Percentiles rank a stretch among this genome's conserved stretches.
phyloP scores from a whole-genome alignment of 352 stramenopile genomes.

The Pythium phragmitis region DNA sequence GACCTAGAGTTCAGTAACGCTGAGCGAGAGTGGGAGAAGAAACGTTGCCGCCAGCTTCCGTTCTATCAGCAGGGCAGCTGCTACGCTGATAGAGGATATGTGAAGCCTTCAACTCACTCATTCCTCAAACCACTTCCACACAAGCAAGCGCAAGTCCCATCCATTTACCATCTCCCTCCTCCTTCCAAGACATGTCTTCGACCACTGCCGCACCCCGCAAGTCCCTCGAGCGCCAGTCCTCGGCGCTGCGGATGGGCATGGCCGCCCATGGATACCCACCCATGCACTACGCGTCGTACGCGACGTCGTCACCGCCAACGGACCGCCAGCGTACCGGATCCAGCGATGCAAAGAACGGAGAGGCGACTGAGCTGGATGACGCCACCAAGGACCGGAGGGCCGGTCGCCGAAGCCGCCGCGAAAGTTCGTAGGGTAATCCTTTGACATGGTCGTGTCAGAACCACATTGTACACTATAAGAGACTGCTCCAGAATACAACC shows the following conservation, averaged over 20 bases:
- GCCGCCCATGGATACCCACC: constrained; percentile 7
- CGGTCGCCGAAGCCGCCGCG: neutral
- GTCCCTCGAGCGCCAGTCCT: constrained; percentile 4
- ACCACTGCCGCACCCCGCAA: neutral
- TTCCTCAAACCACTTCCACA: constrained; percentile 2
- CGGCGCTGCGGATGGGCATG: neutral
- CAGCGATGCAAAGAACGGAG: neutral
- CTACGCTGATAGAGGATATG: too few relatives aligned
- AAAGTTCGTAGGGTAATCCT: neutral
- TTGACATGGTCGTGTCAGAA: too few relatives aligned
- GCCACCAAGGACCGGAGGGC: neutral
- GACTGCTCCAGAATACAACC: too few relatives aligned
- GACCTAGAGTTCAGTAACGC: neutral
- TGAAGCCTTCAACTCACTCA: neutral
- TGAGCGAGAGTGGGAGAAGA: neutral
- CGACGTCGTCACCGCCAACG: neutral
- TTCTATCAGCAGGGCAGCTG: too few relatives aligned
- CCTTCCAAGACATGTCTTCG: neutral
- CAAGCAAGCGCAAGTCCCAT: neutral
- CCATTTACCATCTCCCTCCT: neutral
- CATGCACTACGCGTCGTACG: constrained; percentile 5
- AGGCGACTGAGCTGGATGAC: neutral
- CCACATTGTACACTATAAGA: too few relatives aligned
- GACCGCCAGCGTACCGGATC: constrained; percentile 1
- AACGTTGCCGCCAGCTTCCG: too few relatives aligned